phyloP scores from a whole-genome alignment of 129 eudicot genomes.

The Oenanthe sinensis region DNA sequence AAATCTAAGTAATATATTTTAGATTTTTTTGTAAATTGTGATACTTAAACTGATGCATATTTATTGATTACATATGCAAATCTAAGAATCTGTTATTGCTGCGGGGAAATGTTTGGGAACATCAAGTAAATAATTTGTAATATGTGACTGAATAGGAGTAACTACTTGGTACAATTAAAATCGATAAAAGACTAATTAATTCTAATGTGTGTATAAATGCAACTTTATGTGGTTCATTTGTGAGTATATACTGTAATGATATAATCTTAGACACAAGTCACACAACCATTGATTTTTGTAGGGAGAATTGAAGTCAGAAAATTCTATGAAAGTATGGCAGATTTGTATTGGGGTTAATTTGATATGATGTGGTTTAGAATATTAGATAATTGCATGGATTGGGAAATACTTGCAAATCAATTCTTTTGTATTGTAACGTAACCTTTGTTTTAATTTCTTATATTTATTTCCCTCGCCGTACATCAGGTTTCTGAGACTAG shows the following conservation, averaged over 20 bases:
- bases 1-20: no score
- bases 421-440: background rate
- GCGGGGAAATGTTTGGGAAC: background rate
- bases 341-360: background rate
- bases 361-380: background rate
- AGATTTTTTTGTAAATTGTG: background rate
- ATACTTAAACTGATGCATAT: background rate
- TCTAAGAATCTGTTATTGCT: background rate
- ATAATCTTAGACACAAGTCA: background rate
- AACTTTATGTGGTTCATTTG: background rate
- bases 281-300: background rate
- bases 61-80: background rate
- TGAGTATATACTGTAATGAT: background rate
- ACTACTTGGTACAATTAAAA: background rate
- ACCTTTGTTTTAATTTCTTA: background rate
- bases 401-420: background rate
- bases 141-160: background rate
- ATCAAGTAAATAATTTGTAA: background rate
- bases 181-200: background rate
- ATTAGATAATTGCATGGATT: background rate
- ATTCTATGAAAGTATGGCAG: no score
- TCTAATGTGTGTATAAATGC: background rate
- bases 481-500: background rate
- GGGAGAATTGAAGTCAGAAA: background rate
- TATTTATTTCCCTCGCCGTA: background rate